phyloP scores from a whole-genome alignment of 768 basidiomycete species.

The Termitomyces sp. region DNA sequence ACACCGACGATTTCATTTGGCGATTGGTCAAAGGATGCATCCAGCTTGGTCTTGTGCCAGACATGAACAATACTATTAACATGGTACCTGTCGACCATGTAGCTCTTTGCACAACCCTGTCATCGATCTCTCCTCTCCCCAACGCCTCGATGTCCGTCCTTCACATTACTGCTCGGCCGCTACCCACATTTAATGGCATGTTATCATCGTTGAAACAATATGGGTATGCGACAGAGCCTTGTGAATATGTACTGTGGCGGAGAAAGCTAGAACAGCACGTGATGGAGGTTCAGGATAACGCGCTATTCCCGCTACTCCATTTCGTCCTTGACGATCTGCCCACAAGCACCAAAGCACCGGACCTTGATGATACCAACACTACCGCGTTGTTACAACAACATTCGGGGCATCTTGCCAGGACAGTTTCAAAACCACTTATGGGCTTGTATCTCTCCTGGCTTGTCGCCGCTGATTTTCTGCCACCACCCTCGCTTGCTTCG shows the following conservation, averaged over 20 bases:
- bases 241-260: constrained; percentile 92
- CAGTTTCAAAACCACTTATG: constrained; percentile 75
- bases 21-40: constrained; percentile 97
- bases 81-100: constrained; percentile 99
- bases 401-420: constrained; percentile 35
- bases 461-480: constrained; percentile 79
- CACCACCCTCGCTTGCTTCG: constrained; percentile 37
- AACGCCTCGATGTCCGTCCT: constrained; percentile 52
- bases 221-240: constrained; percentile 74
- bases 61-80: constrained; percentile 98
- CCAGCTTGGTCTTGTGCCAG: constrained; percentile 93
- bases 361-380: constrained; percentile 86
- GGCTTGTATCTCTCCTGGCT: constrained; percentile 93
- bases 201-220: constrained; percentile 70
- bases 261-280: constrained; percentile 92
- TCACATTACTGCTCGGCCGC: constrained; percentile 84
- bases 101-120: constrained; percentile 74
- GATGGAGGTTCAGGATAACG: constrained; percentile 92
- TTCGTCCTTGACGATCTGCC: constrained; percentile 97
- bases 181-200: constrained; percentile 86
- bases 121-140: constrained; percentile 60
- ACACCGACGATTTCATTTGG: constrained; percentile 99
- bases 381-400: constrained; percentile 51
- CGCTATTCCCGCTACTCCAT: constrained; percentile 93
- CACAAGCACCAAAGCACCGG: constrained; percentile 91